These are phyloP conservation scores for Mesotaenium endlicherianum DNA, from an alignment of 139 green algal genomes.

Conservation along the genomic window DNA sequence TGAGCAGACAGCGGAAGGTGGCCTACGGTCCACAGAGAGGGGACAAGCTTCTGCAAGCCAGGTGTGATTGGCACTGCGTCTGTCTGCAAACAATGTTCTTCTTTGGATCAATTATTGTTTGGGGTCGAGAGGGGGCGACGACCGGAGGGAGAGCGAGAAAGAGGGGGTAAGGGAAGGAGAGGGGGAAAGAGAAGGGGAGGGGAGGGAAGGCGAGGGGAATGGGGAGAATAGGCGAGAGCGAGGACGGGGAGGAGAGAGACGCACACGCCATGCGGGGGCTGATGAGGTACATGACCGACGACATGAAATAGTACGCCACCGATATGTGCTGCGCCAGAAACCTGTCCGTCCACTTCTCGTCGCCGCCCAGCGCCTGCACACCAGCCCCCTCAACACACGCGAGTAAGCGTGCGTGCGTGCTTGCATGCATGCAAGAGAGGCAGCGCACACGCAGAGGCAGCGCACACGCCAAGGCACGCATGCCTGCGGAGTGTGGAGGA, in stretches of 20 bases:
- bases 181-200: neutral
- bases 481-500: too few relatives aligned
- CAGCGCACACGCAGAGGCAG: too few relatives aligned
- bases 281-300: slow-evolving; percentile 49
- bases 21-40: too few relatives aligned
- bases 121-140: neutral
- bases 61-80: too few relatives aligned
- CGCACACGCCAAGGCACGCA: too few relatives aligned
- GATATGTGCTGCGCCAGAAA: slow-evolving; percentile 61
- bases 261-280: slow-evolving; percentile 55
- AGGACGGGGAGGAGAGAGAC: neutral
- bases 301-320: slow-evolving; percentile 54
- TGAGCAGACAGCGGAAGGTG: too few relatives aligned
- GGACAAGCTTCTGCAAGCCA: too few relatives aligned
- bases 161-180: neutral
- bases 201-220: neutral
- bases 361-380: slow-evolving; percentile 45
- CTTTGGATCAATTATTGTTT: too few relatives aligned
- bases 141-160: neutral
- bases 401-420: neutral
- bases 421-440: too few relatives aligned
- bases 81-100: too few relatives aligned
- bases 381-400: neutral
- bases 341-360: slow-evolving; percentile 44
- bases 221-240: neutral